These are phyloP conservation scores for Daldinia sp. DNA, from an alignment of 2,329 filamentous ascomycete species.

Conservation along the genomic window DNA sequence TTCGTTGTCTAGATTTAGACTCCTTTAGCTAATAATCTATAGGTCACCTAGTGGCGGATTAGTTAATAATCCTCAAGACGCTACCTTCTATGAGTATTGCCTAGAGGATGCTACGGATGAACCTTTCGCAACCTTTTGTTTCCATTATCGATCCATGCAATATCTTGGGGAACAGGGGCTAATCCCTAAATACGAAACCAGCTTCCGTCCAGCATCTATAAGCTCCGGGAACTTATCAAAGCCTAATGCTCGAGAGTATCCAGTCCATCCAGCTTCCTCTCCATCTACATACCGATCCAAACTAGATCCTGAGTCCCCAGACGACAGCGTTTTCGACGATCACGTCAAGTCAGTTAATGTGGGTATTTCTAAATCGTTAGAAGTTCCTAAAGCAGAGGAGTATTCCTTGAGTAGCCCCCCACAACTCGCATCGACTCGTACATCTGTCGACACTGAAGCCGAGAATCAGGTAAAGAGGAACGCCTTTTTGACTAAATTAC, in stretches of 20 bases:
- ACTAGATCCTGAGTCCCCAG: slow-evolving; percentile 27
- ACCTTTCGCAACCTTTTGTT: slow-evolving; percentile 62
- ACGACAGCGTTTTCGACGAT: slow-evolving; percentile 27
- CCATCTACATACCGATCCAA: slow-evolving; percentile 22
- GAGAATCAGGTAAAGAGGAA: slow-evolving; percentile 1
- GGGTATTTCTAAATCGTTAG: slow-evolving; percentile 9
- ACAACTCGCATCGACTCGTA: slow-evolving; percentile 16
- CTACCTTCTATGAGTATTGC: slow-evolving; percentile 61
- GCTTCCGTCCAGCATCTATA: slow-evolving; percentile 9
- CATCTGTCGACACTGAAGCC: background rate
- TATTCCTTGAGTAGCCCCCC: slow-evolving; percentile 35
- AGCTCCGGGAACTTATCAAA: background rate
- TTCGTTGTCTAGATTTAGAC: slow-evolving; percentile 9
- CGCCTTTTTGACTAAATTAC: slow-evolving; percentile 14
- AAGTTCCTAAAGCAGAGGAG: slow-evolving; percentile 8
- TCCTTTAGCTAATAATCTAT: slow-evolving; percentile 12
- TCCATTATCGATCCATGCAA: slow-evolving; percentile 64
- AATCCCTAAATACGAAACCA: slow-evolving; percentile 47
- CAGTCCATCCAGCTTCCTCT: slow-evolving; percentile 1
- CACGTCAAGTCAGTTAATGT: slow-evolving; percentile 2
- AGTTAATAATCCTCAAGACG: slow-evolving; percentile 59
- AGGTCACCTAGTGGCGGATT: slow-evolving; percentile 64
- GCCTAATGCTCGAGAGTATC: background rate
- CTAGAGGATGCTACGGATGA: slow-evolving; percentile 60
- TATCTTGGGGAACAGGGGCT: slow-evolving; percentile 59